These are phyloP conservation scores for Botrytis squamosa DNA, from an alignment of 2,329 filamentous ascomycete genomes.

Conservation along the genomic window DNA sequence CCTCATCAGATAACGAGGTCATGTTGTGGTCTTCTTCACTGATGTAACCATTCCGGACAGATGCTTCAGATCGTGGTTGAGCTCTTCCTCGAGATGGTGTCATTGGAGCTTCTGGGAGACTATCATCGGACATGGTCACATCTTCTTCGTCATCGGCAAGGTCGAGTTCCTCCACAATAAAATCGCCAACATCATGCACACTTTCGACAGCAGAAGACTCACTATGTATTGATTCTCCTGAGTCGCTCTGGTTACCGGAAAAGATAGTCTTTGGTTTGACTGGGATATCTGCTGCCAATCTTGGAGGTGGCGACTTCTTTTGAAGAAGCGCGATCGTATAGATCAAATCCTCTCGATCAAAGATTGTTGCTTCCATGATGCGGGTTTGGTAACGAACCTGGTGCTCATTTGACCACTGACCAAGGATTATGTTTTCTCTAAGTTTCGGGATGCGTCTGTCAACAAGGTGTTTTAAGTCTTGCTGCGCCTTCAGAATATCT, in stretches of 20 bases:
- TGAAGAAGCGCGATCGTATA: constrained; percentile 52
- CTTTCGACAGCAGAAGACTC: constrained; percentile 35
- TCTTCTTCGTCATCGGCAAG: constrained; percentile 33
- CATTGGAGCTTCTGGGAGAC: constrained; percentile 3
- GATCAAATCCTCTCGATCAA: constrained; percentile 53
- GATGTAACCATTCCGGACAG: neutral
- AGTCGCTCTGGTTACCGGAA: constrained; percentile 26
- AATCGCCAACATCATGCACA: constrained; percentile 49
- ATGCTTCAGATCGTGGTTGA: neutral
- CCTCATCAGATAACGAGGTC: neutral
- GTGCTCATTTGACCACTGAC: constrained; percentile 52
- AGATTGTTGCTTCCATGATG: constrained; percentile 63
- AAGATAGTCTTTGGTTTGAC: constrained; percentile 19
- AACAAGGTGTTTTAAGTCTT: constrained; percentile 45
- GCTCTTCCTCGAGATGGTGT: neutral
- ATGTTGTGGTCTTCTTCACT: neutral
- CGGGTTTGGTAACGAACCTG: constrained; percentile 56
- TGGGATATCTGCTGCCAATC: constrained; percentile 18
- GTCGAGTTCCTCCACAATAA: constrained; percentile 46
- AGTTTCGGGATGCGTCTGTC: constrained; percentile 55
- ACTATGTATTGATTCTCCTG: constrained; percentile 32
- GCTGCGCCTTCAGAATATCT: constrained; percentile 47
- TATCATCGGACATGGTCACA: constrained; percentile 24
- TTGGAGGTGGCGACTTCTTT: constrained; percentile 45
- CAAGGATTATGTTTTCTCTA: constrained; percentile 50